These are phyloP conservation scores for Cordyceps farinosa DNA, from an alignment of 2,329 filamentous ascomycete genomes.

Conservation along the genomic window DNA sequence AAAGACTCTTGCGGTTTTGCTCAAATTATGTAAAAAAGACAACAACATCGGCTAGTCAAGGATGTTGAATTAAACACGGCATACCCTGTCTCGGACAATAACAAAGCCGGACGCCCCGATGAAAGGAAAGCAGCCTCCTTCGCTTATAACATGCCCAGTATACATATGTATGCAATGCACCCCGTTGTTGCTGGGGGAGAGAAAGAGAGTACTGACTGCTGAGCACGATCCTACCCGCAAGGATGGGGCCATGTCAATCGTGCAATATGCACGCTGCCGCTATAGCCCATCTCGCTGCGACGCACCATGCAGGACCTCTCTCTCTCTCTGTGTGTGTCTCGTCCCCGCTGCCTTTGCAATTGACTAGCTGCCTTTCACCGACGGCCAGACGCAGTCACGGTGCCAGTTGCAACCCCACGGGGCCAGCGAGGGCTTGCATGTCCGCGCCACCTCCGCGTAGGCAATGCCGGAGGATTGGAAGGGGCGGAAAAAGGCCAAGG, in stretches of 20 bases:
- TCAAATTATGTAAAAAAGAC: too few species aligned
- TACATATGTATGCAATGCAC: neutral
- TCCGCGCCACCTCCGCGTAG: slow-evolving; percentile 4
- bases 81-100: too few species aligned
- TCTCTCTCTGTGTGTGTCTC: too few species aligned
- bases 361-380: neutral
- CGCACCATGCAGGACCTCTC: neutral
- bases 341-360: too few species aligned
- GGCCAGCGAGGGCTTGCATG: neutral
- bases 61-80: too few species aligned
- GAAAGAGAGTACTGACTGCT: neutral
- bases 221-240: too few species aligned
- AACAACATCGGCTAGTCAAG: too few species aligned
- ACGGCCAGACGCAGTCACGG: neutral
- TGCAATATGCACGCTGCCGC: neutral
- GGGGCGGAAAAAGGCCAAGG: neutral
- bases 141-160: neutral
- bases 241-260: neutral
- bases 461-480: neutral
- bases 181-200: neutral
- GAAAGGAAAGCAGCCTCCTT: neutral
- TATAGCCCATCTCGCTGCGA: neutral
- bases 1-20: too few species aligned
- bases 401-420: slow-evolving; percentile 11
- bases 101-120: neutral